Evolutionary conservation across 371 early-diverging fungal species (phyloP).

Genomic region (Nematocida parisii): DNA sequence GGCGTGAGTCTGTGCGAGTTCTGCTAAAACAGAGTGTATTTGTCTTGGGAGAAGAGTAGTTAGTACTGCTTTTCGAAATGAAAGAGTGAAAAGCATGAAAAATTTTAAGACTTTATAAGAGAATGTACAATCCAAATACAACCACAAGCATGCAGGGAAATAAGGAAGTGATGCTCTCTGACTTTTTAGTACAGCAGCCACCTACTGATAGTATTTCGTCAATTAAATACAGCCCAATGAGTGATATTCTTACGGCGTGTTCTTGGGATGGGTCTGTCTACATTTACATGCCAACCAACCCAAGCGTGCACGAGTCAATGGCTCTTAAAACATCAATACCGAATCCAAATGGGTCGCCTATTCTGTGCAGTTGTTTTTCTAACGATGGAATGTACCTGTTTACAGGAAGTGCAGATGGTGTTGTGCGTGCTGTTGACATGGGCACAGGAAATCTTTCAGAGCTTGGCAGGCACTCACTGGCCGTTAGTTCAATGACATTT

Average conservation of each 20-base stretch:
- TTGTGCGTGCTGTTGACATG: constrained; percentile 59
- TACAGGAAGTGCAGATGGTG: constrained; percentile 66
- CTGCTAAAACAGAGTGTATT: no score
- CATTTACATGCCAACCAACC: constrained; percentile 56
- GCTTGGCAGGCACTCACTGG: constrained; percentile 60
- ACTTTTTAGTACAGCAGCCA: constrained; percentile 49
- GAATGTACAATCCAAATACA: constrained; percentile 28
- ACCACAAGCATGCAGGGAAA: constrained; percentile 9
- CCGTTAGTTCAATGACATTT: constrained; percentile 59
- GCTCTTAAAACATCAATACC: constrained; percentile 55
- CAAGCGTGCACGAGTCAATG: constrained; percentile 28
- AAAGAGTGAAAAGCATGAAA: constrained; percentile 1
- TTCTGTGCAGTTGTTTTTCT: constrained; percentile 64
- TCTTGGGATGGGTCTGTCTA: constrained; percentile 69
- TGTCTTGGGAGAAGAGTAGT: no score
- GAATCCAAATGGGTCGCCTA: constrained; percentile 56
- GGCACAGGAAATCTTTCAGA: constrained; percentile 21
- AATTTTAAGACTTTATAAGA: constrained; percentile 23
- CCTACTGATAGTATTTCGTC: constrained; percentile 68
- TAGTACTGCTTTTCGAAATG: not conserved
- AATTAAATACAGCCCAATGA: constrained; percentile 56
- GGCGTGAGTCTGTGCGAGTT: no score
- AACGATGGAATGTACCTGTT: constrained; percentile 55
- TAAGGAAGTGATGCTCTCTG: constrained; percentile 1
- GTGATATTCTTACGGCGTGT: constrained; percentile 59